phyloP scores from a whole-genome alignment of 805 yeast genomes.

The Zygosaccharomyces siamensis region DNA sequence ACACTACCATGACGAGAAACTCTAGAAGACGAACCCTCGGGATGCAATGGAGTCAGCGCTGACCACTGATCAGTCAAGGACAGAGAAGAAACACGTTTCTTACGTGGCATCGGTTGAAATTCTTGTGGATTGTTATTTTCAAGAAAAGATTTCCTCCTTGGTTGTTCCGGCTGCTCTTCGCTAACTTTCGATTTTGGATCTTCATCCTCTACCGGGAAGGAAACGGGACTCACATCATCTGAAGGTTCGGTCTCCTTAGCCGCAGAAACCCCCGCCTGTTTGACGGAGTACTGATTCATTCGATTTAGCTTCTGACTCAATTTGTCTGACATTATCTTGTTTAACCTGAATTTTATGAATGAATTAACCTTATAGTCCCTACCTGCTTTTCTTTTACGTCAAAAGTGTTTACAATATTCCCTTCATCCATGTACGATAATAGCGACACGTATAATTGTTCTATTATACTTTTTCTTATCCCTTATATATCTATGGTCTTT shows the following conservation, averaged over 20 bases:
- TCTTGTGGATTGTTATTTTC: slow-evolving; percentile 72
- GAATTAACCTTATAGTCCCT: no score
- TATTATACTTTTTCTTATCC: neutral
- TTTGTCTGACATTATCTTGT: neutral
- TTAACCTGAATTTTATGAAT: neutral
- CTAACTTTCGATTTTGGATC: neutral
- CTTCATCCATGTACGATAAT: no score
- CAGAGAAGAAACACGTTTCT: slow-evolving; percentile 58
- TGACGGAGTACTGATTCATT: neutral
- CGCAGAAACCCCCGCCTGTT: no score
- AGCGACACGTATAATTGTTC: neutral
- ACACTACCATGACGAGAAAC: slow-evolving; percentile 7
- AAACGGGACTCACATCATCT: no score
- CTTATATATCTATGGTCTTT: neutral
- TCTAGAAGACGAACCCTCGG: slow-evolving; percentile 11
- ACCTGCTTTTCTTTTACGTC: no score
- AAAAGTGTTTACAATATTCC: no score
- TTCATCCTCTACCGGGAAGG: neutral
- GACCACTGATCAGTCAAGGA: slow-evolving; percentile 59
- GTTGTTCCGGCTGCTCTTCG: slow-evolving; percentile 6
- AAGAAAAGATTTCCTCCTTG: slow-evolving; percentile 45
- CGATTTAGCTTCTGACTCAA: neutral
- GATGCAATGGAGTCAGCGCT: slow-evolving; percentile 28
- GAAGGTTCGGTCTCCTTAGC: no score
- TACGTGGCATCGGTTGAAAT: slow-evolving; percentile 56